Percentiles rank a stretch among this genome's conserved stretches.
These are phyloP conservation scores for Xylaria sp. DNA, from an alignment of 2,329 filamentous ascomycete genomes.

Conservation along the genomic window DNA sequence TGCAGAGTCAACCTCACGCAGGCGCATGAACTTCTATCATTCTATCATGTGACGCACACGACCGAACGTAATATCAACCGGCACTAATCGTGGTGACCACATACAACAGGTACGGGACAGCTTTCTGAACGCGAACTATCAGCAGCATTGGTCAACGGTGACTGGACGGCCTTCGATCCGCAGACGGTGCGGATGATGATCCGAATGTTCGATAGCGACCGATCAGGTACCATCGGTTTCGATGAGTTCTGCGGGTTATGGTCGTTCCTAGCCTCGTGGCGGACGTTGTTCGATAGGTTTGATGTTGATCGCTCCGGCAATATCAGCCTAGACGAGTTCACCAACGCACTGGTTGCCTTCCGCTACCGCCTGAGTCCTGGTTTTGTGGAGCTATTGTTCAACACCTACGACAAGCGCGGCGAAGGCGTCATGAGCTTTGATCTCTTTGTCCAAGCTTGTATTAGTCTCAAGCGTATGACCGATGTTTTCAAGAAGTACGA, in stretches of 20 bases:
- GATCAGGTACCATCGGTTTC: constrained; percentile 88
- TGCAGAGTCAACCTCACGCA: not conserved
- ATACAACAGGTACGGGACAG: constrained; percentile 72
- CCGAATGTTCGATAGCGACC: constrained; percentile 97
- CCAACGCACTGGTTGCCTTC: constrained; percentile 89
- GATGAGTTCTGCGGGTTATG: constrained; percentile 96
- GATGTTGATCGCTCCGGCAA: constrained; percentile 87
- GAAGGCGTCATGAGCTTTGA: constrained; percentile 87
- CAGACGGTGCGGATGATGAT: constrained; percentile 99
- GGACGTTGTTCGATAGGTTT: constrained; percentile 93
- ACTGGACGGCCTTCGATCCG: constrained; percentile 92
- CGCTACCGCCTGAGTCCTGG: constrained; percentile 87
- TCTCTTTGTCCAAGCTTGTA: constrained; percentile 96
- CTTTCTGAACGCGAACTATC: constrained; percentile 88
- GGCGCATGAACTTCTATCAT: constrained; percentile 11
- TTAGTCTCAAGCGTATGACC: constrained; percentile 97
- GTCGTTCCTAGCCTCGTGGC: constrained; percentile 95
- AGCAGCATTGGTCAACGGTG: constrained; percentile 92
- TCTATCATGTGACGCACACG: constrained; percentile 31
- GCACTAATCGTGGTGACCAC: constrained; percentile 25
- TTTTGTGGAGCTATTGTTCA: constrained; percentile 87
- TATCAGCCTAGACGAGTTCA: constrained; percentile 88
- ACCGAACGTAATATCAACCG: not conserved
- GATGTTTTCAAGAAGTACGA: constrained; percentile 99
- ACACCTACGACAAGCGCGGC: constrained; percentile 83